Conservation (phyloP, 1,139 yeast species). For the Candida anutae region DNA sequence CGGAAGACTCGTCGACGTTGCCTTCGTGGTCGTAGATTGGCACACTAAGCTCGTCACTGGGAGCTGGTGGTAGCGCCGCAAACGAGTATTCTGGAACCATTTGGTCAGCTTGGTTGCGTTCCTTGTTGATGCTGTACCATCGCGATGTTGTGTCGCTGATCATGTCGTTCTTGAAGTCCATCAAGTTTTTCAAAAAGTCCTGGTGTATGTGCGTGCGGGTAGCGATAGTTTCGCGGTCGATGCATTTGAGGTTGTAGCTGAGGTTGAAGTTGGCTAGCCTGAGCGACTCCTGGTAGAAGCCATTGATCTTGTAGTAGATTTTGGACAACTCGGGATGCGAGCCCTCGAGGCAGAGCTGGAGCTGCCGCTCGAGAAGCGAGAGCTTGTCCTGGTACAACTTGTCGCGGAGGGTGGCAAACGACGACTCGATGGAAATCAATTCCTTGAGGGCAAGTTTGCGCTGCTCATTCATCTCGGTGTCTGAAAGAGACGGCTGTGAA, state of each 20-base stretch:
- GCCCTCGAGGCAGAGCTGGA: constrained; percentile 81
- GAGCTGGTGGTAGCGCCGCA: constrained; percentile 25
- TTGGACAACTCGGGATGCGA: constrained; percentile 79
- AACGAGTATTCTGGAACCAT: constrained; percentile 41
- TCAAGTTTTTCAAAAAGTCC: constrained; percentile 61
- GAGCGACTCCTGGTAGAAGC: constrained; percentile 61
- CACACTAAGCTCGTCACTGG: constrained; percentile 7
- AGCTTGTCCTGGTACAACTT: constrained; percentile 68
- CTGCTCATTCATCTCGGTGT: constrained; percentile 39
- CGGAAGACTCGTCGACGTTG: not conserved
- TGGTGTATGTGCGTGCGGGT: constrained; percentile 78
- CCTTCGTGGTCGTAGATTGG: not conserved
- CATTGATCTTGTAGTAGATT: constrained; percentile 63
- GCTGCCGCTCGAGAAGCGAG: constrained; percentile 67
- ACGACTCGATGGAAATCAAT: constrained; percentile 71
- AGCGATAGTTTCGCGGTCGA: constrained; percentile 75
- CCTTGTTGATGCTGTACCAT: constrained; percentile 91
- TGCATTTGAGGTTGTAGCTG: constrained; percentile 66
- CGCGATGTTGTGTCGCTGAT: constrained; percentile 70
- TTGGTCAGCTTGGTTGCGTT: constrained; percentile 78
- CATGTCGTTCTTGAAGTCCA: constrained; percentile 61
- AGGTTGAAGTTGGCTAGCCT: constrained; percentile 61
- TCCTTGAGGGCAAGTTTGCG: constrained; percentile 59
- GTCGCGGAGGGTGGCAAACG: constrained; percentile 82
- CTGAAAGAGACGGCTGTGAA: constrained; percentile 14